Percentiles rank a stretch among this genome's conserved stretches.
These are phyloP conservation scores for Ogataea minuta DNA, from an alignment of 805 yeast genomes.

Conservation along the genomic window DNA sequence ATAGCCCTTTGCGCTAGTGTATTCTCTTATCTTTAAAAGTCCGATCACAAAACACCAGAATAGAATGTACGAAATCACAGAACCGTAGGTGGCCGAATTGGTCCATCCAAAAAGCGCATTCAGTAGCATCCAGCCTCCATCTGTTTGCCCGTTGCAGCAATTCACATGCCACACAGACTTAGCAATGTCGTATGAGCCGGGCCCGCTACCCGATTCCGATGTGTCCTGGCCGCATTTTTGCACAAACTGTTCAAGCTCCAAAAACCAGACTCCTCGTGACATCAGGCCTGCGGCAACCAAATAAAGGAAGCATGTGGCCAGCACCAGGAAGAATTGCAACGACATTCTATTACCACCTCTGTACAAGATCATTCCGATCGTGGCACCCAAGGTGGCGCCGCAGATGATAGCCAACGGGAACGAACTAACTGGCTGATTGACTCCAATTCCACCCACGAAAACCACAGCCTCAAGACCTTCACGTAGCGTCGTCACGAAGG, in stretches of 20 bases:
- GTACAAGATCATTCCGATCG: slow-evolving; percentile 67
- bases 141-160: slow-evolving; percentile 91
- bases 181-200: slow-evolving; percentile 83
- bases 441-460: slow-evolving; percentile 85
- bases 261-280: slow-evolving; percentile 87
- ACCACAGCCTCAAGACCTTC: slow-evolving; percentile 93
- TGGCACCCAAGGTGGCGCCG: slow-evolving; percentile 58
- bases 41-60: slow-evolving; percentile 64
- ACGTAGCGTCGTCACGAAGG: slow-evolving; percentile 81
- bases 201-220: slow-evolving; percentile 87
- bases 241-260: slow-evolving; percentile 76
- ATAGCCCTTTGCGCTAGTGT: slow-evolving; percentile 57
- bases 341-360: slow-evolving; percentile 78
- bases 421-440: slow-evolving; percentile 63
- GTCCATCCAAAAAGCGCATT: slow-evolving; percentile 94
- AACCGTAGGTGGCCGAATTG: slow-evolving; percentile 87
- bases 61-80: slow-evolving; percentile 66
- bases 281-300: slow-evolving; percentile 84
- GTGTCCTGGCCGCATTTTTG: slow-evolving; percentile 80
- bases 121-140: slow-evolving; percentile 88
- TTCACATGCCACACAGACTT: slow-evolving; percentile 91
- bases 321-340: slow-evolving; percentile 67
- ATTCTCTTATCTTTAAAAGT: slow-evolving; percentile 39
- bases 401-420: slow-evolving; percentile 60
- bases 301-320: slow-evolving; percentile 77